phyloP scores from a whole-genome alignment of 2,329 filamentous ascomycete genomes.

The Pseudogymnoascus sp. region DNA sequence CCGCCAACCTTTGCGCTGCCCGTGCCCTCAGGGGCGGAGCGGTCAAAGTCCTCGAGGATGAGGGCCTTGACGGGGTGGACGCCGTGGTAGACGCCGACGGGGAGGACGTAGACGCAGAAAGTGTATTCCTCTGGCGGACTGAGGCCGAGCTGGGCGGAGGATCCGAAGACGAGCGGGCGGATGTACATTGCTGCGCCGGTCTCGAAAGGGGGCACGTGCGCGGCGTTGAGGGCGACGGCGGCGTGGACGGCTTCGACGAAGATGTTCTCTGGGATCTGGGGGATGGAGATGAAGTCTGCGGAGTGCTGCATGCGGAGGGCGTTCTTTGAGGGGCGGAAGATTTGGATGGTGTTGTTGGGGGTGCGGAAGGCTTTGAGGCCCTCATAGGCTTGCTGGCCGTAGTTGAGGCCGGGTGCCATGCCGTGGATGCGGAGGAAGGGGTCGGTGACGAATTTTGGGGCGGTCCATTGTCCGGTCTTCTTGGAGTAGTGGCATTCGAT shows the following conservation, averaged over 20 bases:
- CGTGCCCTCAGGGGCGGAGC: conserved; percentile 82
- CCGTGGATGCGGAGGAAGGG: conserved; percentile 86
- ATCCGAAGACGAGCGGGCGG: conserved; percentile 81
- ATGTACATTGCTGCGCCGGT: conserved; percentile 91
- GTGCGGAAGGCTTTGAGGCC: conserved; percentile 94
- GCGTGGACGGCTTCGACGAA: conserved; percentile 72
- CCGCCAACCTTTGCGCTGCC: conserved; percentile 91
- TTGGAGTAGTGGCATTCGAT: conserved; percentile 79
- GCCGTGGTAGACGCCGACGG: conserved; percentile 91
- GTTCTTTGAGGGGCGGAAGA: conserved; percentile 85
- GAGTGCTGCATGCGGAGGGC: conserved; percentile 78
- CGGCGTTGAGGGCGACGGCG: conserved; percentile 82
- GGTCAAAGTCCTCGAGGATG: conserved; percentile 88
- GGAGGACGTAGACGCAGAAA: conserved; percentile 82
- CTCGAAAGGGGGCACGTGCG: conserved; percentile 80
- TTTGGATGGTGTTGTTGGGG: conserved; percentile 63
- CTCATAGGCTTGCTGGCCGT: conserved; percentile 95
- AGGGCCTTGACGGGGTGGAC: conserved; percentile 78
- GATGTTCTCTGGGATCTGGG: conserved; percentile 65
- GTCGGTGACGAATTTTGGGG: conserved; percentile 71
- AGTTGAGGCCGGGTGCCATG: conserved; percentile 92
- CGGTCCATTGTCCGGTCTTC: conserved; percentile 67
- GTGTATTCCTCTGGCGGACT: conserved; percentile 86
- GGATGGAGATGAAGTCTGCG: conserved; percentile 75
- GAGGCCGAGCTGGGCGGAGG: conserved; percentile 77